Percentiles rank a stretch among this genome's conserved stretches.
phyloP scores from a whole-genome alignment of 805 yeast genomes.

The Wickerhamiella dianesei region DNA sequence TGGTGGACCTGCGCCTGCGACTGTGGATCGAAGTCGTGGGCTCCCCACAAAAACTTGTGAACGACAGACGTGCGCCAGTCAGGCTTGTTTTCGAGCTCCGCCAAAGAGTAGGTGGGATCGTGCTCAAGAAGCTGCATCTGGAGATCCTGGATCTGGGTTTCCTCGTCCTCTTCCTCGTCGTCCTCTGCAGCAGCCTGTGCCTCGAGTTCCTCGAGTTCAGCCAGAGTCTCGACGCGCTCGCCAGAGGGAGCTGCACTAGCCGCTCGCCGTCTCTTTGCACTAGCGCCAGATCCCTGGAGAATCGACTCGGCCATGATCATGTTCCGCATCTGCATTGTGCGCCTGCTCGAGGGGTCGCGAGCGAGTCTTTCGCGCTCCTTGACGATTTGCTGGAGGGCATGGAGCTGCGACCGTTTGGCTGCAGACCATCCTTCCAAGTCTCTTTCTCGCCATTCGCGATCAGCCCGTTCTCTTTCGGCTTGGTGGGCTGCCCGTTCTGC shows the following conservation, averaged over 20 bases:
- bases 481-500: constrained; percentile 45
- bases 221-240: constrained; percentile 55
- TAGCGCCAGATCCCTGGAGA: background rate
- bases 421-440: constrained; percentile 73
- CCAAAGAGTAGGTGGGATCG: constrained; percentile 77
- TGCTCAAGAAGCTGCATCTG: constrained; percentile 66
- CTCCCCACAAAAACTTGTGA: constrained; percentile 83
- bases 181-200: constrained; percentile 18
- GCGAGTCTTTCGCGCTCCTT: constrained; percentile 58
- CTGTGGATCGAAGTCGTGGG: constrained; percentile 71
- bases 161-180: constrained; percentile 62
- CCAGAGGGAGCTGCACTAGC: background rate
- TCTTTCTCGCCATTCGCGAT: constrained; percentile 59
- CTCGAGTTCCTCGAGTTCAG: constrained; percentile 54
- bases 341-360: constrained; percentile 72
- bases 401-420: constrained; percentile 49
- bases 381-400: constrained; percentile 41
- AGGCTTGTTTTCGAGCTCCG: constrained; percentile 65
- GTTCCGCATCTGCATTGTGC: constrained; percentile 70
- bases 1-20: constrained; percentile 80
- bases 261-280: background rate
- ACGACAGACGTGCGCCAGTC: constrained; percentile 74
- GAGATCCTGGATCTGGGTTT: constrained; percentile 27
- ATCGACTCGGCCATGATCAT: background rate
- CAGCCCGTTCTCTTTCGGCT: constrained; percentile 49